Base-by-base conservation (phyloP, 2,329 filamentous ascomycete species). In the Paracoccidioides lutzii region DNA sequence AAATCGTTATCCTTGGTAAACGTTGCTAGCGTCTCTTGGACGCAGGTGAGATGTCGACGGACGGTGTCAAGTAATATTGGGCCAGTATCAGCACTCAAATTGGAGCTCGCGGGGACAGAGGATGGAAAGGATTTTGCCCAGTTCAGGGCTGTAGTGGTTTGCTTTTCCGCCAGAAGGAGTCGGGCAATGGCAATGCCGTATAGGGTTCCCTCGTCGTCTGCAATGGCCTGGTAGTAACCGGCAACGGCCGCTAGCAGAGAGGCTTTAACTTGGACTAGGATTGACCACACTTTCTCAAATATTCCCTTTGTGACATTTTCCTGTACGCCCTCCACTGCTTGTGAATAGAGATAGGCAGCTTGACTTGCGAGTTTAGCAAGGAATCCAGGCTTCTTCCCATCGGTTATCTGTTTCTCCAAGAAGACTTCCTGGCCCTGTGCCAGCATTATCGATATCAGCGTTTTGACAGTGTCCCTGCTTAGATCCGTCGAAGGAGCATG, bases 401-500 rank as follows among this genome's bases (percentile, higher is more conserved):
- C 93, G 12, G 84, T 79, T 60, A 95, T 83, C 71, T 97, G 93
- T 74, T 96, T 97, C 73, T 98, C 94, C 35, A 98, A 76, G 64
- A 98, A 98, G 2, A 97, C 89, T 70, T 98, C 93, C 70, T 98
- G 94, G 3, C 87, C 91, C 71, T 98, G 93, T 1, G 91, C 94
- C 55, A 98, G 81, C 79, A 89, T 97, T 58, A 98, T 82, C 53
- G 85, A 81, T 67, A 98, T 97, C 61, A 98, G 73, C 0, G 89
- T 90, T 74, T 96, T 96, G 65, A 98, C 89, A 0, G 93, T 98
- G 52, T 98, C 91, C 58, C 93, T 78, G 69, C 90, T 97, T 50
- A 98, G 74, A 67, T 98, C 93, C n/a, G 88, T 90, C 7, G 90
- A 96, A 0, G 94, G 93, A 1, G 93, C 93, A 66, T 98, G 93